Evolutionary conservation across 2,329 filamentous ascomycete species (phyloP), one percentile per base, ranked within the genome.

Genomic region (Elsinoe arachidis): DNA sequence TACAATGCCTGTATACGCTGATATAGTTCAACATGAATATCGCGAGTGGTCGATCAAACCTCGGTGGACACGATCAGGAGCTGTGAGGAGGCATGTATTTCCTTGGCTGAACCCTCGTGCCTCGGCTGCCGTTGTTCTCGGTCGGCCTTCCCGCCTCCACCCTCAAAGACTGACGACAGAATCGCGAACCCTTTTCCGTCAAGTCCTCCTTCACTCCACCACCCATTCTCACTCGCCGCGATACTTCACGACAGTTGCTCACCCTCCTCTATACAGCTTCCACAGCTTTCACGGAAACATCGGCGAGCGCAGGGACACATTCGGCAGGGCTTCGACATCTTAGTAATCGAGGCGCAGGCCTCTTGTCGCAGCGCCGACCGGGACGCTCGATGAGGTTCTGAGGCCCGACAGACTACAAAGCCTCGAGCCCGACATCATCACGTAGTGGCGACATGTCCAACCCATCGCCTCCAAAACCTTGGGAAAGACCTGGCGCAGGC

Each of bases 401-500:
- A 53, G 49, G 49, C 26, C 33, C 33, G 12, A 38, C 34, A 6
- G 21, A 15, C 34, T 3, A 12, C 15, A 35, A 39, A 19, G 17
- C 17, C 15, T 21, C 14, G 17, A 53, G 2, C 7, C 26, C 26
- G 2, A 12, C 10, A 9, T 38, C 33, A 39, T 10, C 17, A 38
- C 3, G 3, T 12, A 23, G 19, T 10, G 41, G n/a, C 41, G 33
- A 7, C 37, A 61, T 61, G 60, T 59, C 60, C 14, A 57, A 44
- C 30, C 55, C 52, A 63, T 96, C 92, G 72, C 93, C 93, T 69
- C 93, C 93, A 57, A 99, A 99, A 76, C 93, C 93, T 47, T 99
- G 93, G 93, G 93, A 99, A 76, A 83, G 86, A 72, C 81, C 85
- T 73, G 81, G 82, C 61, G 78, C 73, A 58, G 65, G 70, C 78